Conservation (phyloP, 768 basidiomycete species). For the Pisolithus tinctorius region DNA sequence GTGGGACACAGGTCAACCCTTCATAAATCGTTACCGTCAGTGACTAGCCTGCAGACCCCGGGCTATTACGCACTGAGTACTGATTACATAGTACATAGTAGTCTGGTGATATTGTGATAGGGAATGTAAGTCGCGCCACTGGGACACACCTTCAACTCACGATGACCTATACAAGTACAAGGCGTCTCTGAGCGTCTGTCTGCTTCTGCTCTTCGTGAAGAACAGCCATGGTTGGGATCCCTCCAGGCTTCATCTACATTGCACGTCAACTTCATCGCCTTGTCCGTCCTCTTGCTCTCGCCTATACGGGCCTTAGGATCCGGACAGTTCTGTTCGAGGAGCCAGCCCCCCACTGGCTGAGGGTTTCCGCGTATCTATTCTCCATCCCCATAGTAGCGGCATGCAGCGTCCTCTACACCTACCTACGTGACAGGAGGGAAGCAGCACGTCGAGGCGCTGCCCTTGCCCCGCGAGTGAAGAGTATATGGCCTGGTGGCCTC, state of each 20-base stretch:
- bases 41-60: no score
- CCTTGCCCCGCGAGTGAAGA: slow-evolving; percentile 27
- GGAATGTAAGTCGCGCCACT: no score
- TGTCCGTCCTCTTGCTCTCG: slow-evolving; percentile 11
- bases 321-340: slow-evolving; percentile 4
- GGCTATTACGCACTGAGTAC: no score
- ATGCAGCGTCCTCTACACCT: slow-evolving; percentile 33
- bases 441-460: slow-evolving; percentile 4
- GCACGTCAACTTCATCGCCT: slow-evolving; percentile 20
- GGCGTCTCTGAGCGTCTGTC: not conserved
- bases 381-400: slow-evolving; percentile 21
- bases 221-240: slow-evolving; percentile 19
- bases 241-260: slow-evolving; percentile 29
- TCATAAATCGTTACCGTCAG: no score
- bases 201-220: not conserved
- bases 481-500: slow-evolving; percentile 32
- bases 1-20: no score
- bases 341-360: slow-evolving; percentile 12
- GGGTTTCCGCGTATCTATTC: slow-evolving; percentile 9
- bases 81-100: no score
- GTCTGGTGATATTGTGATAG: no score
- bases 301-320: slow-evolving; percentile 10
- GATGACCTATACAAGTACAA: no score
- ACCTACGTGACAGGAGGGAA: slow-evolving; percentile 32
- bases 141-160: no score